Percentiles rank a stretch among this genome's conserved stretches.
Conservation (phyloP, 495 filamentous ascomycete species). For the Ramalina intermedia region DNA sequence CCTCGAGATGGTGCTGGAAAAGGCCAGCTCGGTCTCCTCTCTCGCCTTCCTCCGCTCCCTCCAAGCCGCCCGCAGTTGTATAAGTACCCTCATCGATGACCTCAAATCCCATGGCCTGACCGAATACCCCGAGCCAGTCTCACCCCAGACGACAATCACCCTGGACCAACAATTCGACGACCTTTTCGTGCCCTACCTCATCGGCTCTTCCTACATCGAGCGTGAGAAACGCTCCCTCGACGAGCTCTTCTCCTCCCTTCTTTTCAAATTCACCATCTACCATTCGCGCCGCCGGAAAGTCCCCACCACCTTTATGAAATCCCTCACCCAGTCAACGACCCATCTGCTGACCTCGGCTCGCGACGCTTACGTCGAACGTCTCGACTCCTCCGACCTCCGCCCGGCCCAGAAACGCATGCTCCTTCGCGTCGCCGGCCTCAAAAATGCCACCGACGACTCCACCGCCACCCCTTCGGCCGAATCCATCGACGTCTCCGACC, state of each 20-base stretch:
- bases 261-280: conserved; percentile 91
- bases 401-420: conserved; percentile 75
- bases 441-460: conserved; percentile 35
- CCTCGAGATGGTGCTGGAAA: conserved; percentile 90
- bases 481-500: conserved; percentile 79
- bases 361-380: conserved; percentile 67
- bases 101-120: conserved; percentile 89
- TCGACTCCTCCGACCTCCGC: conserved; percentile 75
- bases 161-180: conserved; percentile 96
- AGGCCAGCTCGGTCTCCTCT: conserved; percentile 78
- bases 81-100: conserved; percentile 75
- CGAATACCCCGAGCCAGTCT: conserved; percentile 83
- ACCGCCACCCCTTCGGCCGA: conserved; percentile 34
- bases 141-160: conserved; percentile 67
- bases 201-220: conserved; percentile 90
- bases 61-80: conserved; percentile 76
- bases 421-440: conserved; percentile 63
- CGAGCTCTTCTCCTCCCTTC: conserved; percentile 78
- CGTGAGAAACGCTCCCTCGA: conserved; percentile 80
- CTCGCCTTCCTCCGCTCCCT: conserved; percentile 83
- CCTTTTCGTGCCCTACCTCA: conserved; percentile 87
- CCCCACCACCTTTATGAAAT: conserved; percentile 78
- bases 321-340: conserved; percentile 70
- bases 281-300: conserved; percentile 74
- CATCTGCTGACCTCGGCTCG: conserved; percentile 70